Conservation (phyloP, 2,329 filamentous ascomycete species). For the Diaporthe caulivora region DNA sequence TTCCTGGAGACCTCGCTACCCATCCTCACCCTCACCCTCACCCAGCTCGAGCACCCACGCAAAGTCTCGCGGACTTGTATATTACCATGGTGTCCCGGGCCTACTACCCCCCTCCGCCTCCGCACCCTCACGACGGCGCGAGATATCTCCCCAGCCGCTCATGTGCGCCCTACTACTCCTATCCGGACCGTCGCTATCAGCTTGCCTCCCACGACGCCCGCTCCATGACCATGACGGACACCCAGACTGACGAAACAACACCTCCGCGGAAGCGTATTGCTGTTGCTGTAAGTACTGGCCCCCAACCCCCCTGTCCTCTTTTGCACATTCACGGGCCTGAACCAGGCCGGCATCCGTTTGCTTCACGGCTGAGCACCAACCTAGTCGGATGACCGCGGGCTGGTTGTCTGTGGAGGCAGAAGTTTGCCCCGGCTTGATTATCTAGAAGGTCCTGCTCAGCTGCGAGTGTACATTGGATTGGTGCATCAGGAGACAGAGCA, state of each 20-base stretch:
- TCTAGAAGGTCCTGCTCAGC: background rate
- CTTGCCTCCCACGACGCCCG: conserved; percentile 52
- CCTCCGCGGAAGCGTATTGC: conserved; percentile 69
- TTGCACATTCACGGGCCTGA: background rate
- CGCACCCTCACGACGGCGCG: conserved; percentile 48
- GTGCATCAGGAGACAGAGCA: conserved; percentile 17
- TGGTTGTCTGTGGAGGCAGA: background rate
- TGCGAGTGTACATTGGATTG: background rate
- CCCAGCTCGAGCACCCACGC: conserved; percentile 4
- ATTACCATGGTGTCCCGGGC: conserved; percentile 58
- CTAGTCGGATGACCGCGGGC: background rate
- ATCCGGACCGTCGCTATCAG: conserved; percentile 53
- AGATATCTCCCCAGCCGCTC: conserved; percentile 53
- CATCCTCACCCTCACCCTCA: background rate
- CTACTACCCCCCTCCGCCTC: conserved; percentile 50
- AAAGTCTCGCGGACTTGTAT: conserved; percentile 25
- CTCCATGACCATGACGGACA: conserved; percentile 55
- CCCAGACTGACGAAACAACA: conserved; percentile 55
- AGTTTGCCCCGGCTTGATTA: background rate
- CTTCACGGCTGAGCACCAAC: too few species aligned
- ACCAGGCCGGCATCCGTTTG: background rate
- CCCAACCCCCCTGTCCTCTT: too few species aligned
- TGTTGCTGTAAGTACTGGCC: conserved; percentile 64
- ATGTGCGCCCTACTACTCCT: conserved; percentile 53
- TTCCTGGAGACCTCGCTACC: conserved; percentile 10